Percentiles rank a stretch among this genome's conserved stretches.
Evolutionary conservation across 805 yeast species (phyloP).

Genomic region (Metahyphopichia silvanorum): DNA sequence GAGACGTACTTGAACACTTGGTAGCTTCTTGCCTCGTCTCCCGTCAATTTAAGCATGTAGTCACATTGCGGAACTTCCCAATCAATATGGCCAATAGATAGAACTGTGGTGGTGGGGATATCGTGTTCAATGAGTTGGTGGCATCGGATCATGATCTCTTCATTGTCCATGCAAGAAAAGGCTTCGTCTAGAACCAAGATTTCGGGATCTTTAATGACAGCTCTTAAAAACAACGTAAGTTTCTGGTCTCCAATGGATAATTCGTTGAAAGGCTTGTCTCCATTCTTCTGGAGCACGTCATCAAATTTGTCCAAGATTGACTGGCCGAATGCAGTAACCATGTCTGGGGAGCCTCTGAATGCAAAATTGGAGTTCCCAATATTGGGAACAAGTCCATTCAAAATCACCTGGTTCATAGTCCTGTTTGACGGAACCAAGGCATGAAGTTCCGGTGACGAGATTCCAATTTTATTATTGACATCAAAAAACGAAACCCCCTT

Average conservation of each 20-base stretch:
- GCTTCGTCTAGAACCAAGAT: slow-evolving; percentile 88
- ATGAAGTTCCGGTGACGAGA: slow-evolving; percentile 90
- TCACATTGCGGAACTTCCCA: slow-evolving; percentile 78
- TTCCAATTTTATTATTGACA: slow-evolving; percentile 76
- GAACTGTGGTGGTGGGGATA: slow-evolving; percentile 52
- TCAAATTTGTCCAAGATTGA: slow-evolving; percentile 17
- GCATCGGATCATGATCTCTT: slow-evolving; percentile 29
- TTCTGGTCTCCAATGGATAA: slow-evolving; percentile 75
- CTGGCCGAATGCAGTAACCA: slow-evolving; percentile 11
- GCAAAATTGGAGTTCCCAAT: slow-evolving; percentile 61
- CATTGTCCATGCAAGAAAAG: slow-evolving; percentile 81
- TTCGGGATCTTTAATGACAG: slow-evolving; percentile 74
- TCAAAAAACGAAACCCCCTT: slow-evolving; percentile 68
- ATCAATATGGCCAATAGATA: slow-evolving; percentile 79
- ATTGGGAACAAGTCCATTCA: slow-evolving; percentile 61
- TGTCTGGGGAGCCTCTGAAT: slow-evolving; percentile 5
- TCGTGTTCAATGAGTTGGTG: slow-evolving; percentile 23
- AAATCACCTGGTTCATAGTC: slow-evolving; percentile 53
- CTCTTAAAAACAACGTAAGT: slow-evolving; percentile 68
- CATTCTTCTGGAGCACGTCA: slow-evolving; percentile 28
- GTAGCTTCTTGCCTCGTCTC: slow-evolving; percentile 24
- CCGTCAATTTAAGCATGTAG: slow-evolving; percentile 27
- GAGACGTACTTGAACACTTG: slow-evolving; percentile 13
- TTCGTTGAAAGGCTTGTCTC: slow-evolving; percentile 46
- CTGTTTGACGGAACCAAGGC: slow-evolving; percentile 56